Evolutionary conservation across 2,329 filamentous ascomycete species (phyloP).

Genomic region (Immersiporthe knoxdaviesiana): DNA sequence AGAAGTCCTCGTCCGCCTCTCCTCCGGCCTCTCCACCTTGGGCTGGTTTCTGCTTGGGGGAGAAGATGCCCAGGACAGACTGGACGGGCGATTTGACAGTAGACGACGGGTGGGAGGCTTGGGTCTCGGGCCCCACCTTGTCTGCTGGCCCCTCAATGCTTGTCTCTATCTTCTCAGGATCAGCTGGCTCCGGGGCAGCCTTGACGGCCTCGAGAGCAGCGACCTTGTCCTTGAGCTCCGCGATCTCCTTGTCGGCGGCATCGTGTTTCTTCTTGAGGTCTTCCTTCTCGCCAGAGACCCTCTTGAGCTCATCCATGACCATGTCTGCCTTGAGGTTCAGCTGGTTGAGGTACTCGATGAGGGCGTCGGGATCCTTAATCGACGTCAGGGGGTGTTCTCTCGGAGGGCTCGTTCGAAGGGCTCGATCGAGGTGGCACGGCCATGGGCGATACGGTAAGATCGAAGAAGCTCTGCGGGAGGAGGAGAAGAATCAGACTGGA

Average conservation of each 20-base stretch:
- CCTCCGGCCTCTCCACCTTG: constrained; percentile 40
- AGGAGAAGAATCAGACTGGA: constrained; percentile 7
- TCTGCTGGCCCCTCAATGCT: constrained; percentile 27
- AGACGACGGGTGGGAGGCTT: constrained; percentile 34
- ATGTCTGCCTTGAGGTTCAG: constrained; percentile 85
- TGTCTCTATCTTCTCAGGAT: constrained; percentile 39
- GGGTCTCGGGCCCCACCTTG: constrained; percentile 34
- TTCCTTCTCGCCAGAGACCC: constrained; percentile 81
- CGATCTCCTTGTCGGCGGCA: constrained; percentile 48
- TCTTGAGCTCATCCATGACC: constrained; percentile 90
- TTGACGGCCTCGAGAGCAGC: constrained; percentile 47
- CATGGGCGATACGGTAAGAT: constrained; percentile 90
- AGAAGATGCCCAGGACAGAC: constrained; percentile 54
- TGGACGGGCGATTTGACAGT: constrained; percentile 51
- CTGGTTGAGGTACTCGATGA: constrained; percentile 90
- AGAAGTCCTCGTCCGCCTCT: constrained; percentile 70
- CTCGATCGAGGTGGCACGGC: constrained; percentile 83
- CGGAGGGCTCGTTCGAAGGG: constrained; percentile 89
- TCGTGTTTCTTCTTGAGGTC: constrained; percentile 76
- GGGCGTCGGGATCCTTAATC: constrained; percentile 79
- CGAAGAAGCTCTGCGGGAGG: constrained; percentile 73
- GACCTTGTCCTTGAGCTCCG: constrained; percentile 56
- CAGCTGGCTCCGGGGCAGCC: constrained; percentile 32
- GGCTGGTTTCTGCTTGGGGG: constrained; percentile 48
- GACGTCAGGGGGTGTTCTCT: constrained; percentile 92